Percentiles rank a stretch among this genome's conserved stretches.
Evolutionary conservation across 805 yeast species (phyloP).

Genomic region (Yarrowia divulgata): DNA sequence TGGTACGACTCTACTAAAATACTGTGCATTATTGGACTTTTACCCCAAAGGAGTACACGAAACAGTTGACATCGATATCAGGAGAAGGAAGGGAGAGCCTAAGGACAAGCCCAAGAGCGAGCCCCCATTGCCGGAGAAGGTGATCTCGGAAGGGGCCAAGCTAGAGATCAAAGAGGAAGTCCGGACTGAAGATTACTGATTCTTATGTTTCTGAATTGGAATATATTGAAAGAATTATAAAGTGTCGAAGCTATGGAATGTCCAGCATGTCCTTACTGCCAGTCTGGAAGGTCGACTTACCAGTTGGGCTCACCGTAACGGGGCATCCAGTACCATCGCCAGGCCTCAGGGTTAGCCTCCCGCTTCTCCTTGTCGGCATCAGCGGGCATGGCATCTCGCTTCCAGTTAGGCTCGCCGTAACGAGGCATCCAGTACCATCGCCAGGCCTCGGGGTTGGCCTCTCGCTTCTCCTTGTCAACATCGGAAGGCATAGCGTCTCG

Average conservation of each 20-base stretch:
- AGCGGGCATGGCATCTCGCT: conserved; percentile 11
- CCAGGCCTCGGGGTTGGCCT: conserved; percentile 20
- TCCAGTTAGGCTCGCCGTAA: conserved; percentile 19
- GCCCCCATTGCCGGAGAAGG: not conserved
- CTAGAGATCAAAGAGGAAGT: not conserved
- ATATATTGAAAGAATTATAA: conserved; percentile 7
- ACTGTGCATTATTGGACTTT: conserved; percentile 3
- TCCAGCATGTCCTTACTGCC: conserved; percentile 8
- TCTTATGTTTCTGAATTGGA: not conserved
- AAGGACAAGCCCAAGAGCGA: conserved; percentile 1
- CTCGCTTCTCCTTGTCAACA: conserved; percentile 1
- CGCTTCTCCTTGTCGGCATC: not conserved
- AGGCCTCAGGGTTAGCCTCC: conserved; percentile 18
- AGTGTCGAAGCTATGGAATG: conserved; percentile 9
- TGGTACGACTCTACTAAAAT: conserved; percentile 4
- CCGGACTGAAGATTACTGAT: not conserved
- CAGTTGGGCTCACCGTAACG: conserved; percentile 28
- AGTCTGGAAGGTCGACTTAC: conserved; percentile 6
- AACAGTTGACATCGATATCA: conserved; percentile 6
- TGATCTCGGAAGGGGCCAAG: not conserved
- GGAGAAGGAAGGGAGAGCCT: not conserved
- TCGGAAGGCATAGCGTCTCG: conserved; percentile 35
- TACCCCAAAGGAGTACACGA: conserved; percentile 16
- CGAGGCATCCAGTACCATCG: conserved; percentile 11
- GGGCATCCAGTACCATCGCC: conserved; percentile 30